Conservation (phyloP, 208 protist genomes). For the Acanthamoeba triangularis region DNA sequence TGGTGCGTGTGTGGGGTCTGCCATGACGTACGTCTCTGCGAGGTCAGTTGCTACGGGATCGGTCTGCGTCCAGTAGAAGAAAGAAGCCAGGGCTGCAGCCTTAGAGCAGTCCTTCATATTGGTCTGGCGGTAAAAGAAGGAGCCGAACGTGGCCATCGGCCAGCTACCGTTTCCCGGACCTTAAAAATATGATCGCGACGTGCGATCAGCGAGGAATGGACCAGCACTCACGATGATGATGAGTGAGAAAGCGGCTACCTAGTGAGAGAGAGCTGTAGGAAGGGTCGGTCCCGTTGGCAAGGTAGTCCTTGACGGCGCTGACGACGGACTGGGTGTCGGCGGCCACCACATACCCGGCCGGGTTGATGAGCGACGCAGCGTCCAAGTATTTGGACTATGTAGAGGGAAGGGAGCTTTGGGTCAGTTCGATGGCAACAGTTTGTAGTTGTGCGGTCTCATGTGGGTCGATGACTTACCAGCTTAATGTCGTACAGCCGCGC, state of each 20-base stretch:
- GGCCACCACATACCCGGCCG: not conserved
- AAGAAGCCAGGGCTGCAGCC: not conserved
- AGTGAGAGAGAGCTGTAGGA: too few relatives aligned
- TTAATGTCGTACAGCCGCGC: not conserved
- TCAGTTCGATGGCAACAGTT: too few relatives aligned
- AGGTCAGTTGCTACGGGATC: too few relatives aligned
- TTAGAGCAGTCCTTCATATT: not conserved
- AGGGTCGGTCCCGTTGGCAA: too few relatives aligned
- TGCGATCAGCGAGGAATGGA: not conserved
- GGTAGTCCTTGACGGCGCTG: not conserved
- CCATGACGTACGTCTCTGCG: too few relatives aligned
- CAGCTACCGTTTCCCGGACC: not conserved
- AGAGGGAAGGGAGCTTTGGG: not conserved
- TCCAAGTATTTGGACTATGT: not conserved
- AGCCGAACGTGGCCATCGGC: not conserved
- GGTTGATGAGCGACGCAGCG: not conserved
- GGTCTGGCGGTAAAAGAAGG: not conserved
- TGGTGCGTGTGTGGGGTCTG: not conserved
- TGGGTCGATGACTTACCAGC: not conserved
- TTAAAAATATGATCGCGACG: too few relatives aligned
- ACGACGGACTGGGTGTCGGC: not conserved
- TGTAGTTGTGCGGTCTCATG: not conserved
- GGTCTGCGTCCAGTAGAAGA: constrained; percentile 2
- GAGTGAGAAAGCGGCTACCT: too few relatives aligned
- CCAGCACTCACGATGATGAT: too few relatives aligned